These are phyloP conservation scores for Cordia subcordata DNA, from an alignment of 257 asterid genomes.

Conservation along the genomic window DNA sequence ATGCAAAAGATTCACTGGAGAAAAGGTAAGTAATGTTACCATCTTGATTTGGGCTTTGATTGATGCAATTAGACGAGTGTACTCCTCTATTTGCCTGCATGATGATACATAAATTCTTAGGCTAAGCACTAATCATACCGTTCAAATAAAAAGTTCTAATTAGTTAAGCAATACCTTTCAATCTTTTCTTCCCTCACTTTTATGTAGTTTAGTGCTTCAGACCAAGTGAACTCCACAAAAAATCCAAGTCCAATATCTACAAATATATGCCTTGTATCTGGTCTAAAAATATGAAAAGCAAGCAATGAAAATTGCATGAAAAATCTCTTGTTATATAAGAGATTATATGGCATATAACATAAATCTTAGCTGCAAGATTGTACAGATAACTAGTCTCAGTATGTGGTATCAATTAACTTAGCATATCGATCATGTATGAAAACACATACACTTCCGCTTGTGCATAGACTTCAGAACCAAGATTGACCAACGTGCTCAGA, in stretches of 20 bases:
- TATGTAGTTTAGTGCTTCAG: slow-evolving; percentile 72
- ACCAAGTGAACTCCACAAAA: slow-evolving; percentile 87
- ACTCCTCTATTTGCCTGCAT: slow-evolving; percentile 74
- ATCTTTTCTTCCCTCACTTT: slow-evolving; percentile 43
- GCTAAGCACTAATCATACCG: neutral
- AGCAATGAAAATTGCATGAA: neutral
- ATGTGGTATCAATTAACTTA: neutral
- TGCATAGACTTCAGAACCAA: slow-evolving; percentile 81
- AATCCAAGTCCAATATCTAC: slow-evolving; percentile 92
- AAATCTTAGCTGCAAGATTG: too few species aligned
- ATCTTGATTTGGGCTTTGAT: slow-evolving; percentile 79
- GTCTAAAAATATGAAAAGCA: slow-evolving; percentile 39
- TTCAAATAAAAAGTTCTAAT: neutral
- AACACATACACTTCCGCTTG: slow-evolving; percentile 85
- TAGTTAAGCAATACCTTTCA: slow-evolving; percentile 19
- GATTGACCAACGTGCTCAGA: slow-evolving; percentile 69
- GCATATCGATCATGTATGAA: neutral
- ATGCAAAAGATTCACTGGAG: neutral
- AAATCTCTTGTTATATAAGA: neutral
- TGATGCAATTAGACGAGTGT: slow-evolving; percentile 62
- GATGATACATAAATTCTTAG: neutral
- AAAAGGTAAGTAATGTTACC: slow-evolving; percentile 30
- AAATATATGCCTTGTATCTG: slow-evolving; percentile 66
- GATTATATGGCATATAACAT: too few species aligned
- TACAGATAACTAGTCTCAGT: too few species aligned